Base-by-base conservation (phyloP, 1,284 basidiomycete species). In the Malassezia brasiliensis region DNA sequence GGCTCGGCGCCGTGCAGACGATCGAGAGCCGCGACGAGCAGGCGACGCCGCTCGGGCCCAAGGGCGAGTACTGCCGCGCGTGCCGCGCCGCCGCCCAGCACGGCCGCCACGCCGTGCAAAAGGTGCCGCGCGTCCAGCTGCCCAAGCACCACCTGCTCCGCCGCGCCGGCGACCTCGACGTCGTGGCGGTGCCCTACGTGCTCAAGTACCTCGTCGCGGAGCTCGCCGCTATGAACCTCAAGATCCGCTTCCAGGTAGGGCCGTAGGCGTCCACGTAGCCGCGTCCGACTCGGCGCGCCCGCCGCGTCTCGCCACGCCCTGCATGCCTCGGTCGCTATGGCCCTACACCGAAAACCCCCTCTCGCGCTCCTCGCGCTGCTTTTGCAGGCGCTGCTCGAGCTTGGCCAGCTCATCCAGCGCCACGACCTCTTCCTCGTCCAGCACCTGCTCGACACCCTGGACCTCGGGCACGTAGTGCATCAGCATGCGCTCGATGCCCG, bases 381-480 rank as follows among this genome's bases (percentile, higher is more conserved):
- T 55, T 38, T 62, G 78, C 38, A 96, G 75, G 51, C 83, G 82
- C 65, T 85, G 75, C 76, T 98, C 93, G 10, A 98, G 81, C 78
- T 94, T 96, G 50, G 83, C 79, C 68, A 98, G 96, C 76, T 96
- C 94, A 61, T 86, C 83, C 58, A 89, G 71, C 0, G 93, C 87
- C 48, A 98, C 83, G 17, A 81, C 78, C 74, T 98, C 93, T 69
- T 96, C 93, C 64, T 86, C 83, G 71, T 90, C 91, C 47, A 96
- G 76, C 6, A 96, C 80, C 83, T 96, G 90, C 70, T 96, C 88
- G 6, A 98, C 90, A n/a, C 83, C 84, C 76, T 93, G 86, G 32
- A 98, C 93, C 77, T 98, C 91, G 6, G 93, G 93, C 52, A 98
- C 88, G 71, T 96, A 98, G 77, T 98, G 93, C 88, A 89, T 93